Base-by-base conservation (phyloP, 2,329 filamentous ascomycete species). In the Lojkania enalia region DNA sequence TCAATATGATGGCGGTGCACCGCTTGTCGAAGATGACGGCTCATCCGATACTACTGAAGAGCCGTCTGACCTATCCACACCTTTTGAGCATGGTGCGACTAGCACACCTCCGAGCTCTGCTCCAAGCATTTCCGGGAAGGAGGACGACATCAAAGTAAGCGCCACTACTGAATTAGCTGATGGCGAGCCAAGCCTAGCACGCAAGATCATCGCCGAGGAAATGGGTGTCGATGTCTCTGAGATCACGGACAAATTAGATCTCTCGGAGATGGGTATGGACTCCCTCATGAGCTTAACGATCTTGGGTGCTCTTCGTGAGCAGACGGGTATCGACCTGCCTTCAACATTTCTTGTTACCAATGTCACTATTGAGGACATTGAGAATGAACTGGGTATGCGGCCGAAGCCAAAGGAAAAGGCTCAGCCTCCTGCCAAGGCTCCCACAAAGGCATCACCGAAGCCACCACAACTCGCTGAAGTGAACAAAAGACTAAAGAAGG, bases 191-290 rank as follows among this genome's bases (percentile, higher is more conserved):
- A 75, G 72, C 39, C 55, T 77, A 32, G 76, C 75, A 15, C 72
- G 74, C 44, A 73, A 73, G 60, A 73, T 77, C 45, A 69, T 78
- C 27, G 75, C 75, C 12, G 70, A 76, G 42, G 76, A 78, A 66
- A 87, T 88, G 78, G 83, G 83, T 45, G 81, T 88, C n/a, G 80
- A 84, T 18, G 73, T 85, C 9, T 69, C 71, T 13, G 76, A 78
- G 54, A 74, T 79, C 50, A 75, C 73, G 2, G 76, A 79, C 45
- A 66, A 74, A 29, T 80, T 83, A 20, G 84, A 88, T 39, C 78
- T 86, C 1, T 75, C 76, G 2, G 81, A 85, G 53, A 72, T 79
- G 59, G 76, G 76, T 38, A 78, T 79, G 75, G 76, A 79, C 60
- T 78, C 75, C 14, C 61, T 79, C 35, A 77, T 79, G 75, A 75